A percentile compares a stretch with the other conserved stretches of the same genome.
Conservation (phyloP, 2,329 filamentous ascomycete species). For the Capronia coronata region DNA sequence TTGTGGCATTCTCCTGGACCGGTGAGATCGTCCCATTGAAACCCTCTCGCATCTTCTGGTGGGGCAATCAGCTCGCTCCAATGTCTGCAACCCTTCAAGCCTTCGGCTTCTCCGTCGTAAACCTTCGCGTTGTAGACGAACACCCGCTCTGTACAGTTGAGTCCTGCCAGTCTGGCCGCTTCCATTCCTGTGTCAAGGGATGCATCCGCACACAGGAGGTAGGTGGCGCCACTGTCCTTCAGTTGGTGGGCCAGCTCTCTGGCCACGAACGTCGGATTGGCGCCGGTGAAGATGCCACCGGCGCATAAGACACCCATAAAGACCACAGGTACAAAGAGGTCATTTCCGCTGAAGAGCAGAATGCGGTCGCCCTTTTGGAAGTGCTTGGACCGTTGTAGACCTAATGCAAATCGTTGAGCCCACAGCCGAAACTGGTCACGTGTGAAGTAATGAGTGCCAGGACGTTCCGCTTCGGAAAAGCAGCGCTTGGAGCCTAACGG, state of each 20-base stretch:
- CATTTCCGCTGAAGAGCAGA: conserved; percentile 64
- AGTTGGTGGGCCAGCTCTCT: conserved; percentile 68
- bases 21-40: conserved; percentile 29
- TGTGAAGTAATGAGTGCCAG: conserved; percentile 58
- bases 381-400: conserved; percentile 51
- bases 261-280: conserved; percentile 59
- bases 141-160: conserved; percentile 20
- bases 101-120: conserved; percentile 16
- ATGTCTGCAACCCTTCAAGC: conserved; percentile 19
- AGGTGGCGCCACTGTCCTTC: conserved; percentile 58
- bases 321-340: conserved; percentile 59
- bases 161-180: conserved; percentile 22
- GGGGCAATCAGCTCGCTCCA: conserved; percentile 24
- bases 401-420: conserved; percentile 61
- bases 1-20: conserved; percentile 42
- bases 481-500: conserved; percentile 33
- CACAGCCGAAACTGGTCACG: conserved; percentile 56
- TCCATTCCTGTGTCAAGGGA: conserved; percentile 24
- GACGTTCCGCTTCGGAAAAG: conserved; percentile 56
- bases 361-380: conserved; percentile 60
- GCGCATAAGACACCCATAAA: conserved; percentile 66
- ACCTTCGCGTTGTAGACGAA: conserved; percentile 25
- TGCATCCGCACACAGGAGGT: conserved; percentile 49
- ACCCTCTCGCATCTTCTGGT: conserved; percentile 22
- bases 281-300: conserved; percentile 65